phyloP scores from a whole-genome alignment of 345 rosid genomes.

The Gossypium thurberi region DNA sequence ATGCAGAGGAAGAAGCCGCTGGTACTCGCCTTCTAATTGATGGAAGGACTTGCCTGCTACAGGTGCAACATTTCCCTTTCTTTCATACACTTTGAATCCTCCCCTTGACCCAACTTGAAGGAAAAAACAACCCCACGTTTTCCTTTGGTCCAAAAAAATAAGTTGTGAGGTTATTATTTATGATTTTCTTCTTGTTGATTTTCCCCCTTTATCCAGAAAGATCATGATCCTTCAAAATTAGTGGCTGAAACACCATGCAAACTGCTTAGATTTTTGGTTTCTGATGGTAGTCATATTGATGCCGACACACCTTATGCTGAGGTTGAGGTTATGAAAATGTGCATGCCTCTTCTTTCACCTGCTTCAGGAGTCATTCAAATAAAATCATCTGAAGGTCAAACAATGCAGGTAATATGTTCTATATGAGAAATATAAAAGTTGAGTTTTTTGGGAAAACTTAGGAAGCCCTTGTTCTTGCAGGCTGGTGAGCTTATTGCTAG shows the following conservation, averaged over 20 bases:
- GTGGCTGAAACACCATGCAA: slow-evolving; percentile 99
- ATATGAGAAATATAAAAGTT: too few relatives aligned
- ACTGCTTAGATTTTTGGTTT: slow-evolving; percentile 81
- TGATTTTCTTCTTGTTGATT: slow-evolving; percentile 14
- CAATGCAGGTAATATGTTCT: slow-evolving; percentile 74
- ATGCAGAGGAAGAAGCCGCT: slow-evolving; percentile 99
- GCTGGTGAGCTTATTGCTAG: slow-evolving; percentile 98
- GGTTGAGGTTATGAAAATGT: slow-evolving; percentile 99
- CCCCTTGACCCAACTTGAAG: not conserved
- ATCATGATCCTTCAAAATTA: slow-evolving; percentile 96
- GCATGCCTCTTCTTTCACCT: slow-evolving; percentile 99
- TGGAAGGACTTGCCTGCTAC: slow-evolving; percentile 98
- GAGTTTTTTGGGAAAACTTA: slow-evolving; percentile 8
- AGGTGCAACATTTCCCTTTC: slow-evolving; percentile 33
- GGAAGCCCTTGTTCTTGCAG: slow-evolving; percentile 31
- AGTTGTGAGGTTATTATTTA: slow-evolving; percentile 8
- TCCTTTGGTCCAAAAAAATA: not conserved
- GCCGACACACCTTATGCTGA: slow-evolving; percentile 94
- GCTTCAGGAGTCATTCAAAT: slow-evolving; percentile 84
- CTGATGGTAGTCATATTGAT: slow-evolving; percentile 85
- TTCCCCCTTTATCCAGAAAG: slow-evolving; percentile 39
- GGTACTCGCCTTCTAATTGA: slow-evolving; percentile 99
- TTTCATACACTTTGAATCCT: not conserved
- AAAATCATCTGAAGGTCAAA: slow-evolving; percentile 95
- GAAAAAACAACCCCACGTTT: not conserved